These are phyloP conservation scores for Vigna unguiculata DNA, from an alignment of 306 rosid genomes.

Conservation along the genomic window DNA sequence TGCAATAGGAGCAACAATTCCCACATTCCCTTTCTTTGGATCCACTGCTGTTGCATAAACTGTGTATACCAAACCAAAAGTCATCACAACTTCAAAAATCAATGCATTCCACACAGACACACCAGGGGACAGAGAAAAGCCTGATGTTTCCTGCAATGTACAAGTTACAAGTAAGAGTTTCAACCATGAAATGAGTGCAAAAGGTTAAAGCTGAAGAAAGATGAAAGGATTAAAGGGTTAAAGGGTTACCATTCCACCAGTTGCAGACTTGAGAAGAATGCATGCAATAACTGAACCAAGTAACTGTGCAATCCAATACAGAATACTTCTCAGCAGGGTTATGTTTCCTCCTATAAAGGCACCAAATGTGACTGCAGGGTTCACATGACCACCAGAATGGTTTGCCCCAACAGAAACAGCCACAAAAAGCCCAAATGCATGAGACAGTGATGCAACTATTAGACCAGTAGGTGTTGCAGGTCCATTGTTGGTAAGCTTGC, in stretches of 20 bases:
- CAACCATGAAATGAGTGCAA: background rate
- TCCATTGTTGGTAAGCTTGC: constrained; percentile 63
- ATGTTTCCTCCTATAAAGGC: constrained; percentile 86
- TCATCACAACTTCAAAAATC: constrained; percentile 80
- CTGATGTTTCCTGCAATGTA: constrained; percentile 65
- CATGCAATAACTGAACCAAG: constrained; percentile 87
- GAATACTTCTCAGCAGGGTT: constrained; percentile 58
- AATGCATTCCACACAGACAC: constrained; percentile 69
- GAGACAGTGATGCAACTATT: constrained; percentile 72
- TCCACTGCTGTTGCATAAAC: constrained; percentile 86
- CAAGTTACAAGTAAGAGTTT: background rate
- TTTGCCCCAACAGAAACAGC: constrained; percentile 87
- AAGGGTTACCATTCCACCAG: constrained; percentile 66
- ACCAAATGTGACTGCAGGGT: constrained; percentile 88
- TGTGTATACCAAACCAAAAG: constrained; percentile 78
- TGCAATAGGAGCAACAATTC: constrained; percentile 76
- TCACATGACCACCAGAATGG: constrained; percentile 88
- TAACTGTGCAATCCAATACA: constrained; percentile 85
- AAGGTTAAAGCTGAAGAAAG: background rate
- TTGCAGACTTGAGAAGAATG: constrained; percentile 75
- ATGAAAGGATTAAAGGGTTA: background rate
- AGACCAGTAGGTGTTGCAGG: constrained; percentile 69
- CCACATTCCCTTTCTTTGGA: constrained; percentile 75
- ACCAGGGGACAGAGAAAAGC: constrained; percentile 61
- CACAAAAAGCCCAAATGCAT: constrained; percentile 79